These are phyloP conservation scores for Stachybotrys chartarum DNA, from an alignment of 2,329 filamentous ascomycete genomes.

Conservation along the genomic window DNA sequence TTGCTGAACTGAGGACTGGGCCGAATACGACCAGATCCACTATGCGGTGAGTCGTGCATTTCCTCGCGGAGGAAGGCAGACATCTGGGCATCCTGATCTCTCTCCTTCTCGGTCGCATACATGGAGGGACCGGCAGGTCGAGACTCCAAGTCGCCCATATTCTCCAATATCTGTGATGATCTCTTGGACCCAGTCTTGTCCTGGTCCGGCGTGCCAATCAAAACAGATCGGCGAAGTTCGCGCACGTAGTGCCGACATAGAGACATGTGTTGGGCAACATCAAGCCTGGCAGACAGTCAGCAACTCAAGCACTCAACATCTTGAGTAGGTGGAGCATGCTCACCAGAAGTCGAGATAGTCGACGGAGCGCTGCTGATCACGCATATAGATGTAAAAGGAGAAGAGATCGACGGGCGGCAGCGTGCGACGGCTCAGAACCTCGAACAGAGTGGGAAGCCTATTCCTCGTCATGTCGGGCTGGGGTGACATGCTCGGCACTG, in stretches of 20 bases:
- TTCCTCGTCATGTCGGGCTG: constrained; percentile 62
- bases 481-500: constrained; percentile 40
- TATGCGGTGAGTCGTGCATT: constrained; percentile 48
- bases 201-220: constrained; percentile 86
- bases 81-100: constrained; percentile 79
- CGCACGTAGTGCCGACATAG: constrained; percentile 95
- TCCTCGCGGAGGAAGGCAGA: constrained; percentile 80
- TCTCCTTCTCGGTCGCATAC: constrained; percentile 63
- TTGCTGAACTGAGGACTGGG: constrained; percentile 53
- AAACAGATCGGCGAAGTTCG: constrained; percentile 84
- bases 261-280: constrained; percentile 98
- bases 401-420: constrained; percentile 93
- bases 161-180: constrained; percentile 73
- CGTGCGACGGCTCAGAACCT: constrained; percentile 91
- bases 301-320: neutral
- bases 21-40: constrained; percentile 36
- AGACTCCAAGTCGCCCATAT: constrained; percentile 58
- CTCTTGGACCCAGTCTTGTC: constrained; percentile 76
- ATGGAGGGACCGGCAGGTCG: constrained; percentile 53
- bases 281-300: constrained; percentile 60
- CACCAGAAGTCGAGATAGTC: constrained; percentile 99
- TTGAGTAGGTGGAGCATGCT: constrained; percentile 15
- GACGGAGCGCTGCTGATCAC: constrained; percentile 94
- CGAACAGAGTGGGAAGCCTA: constrained; percentile 87
- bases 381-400: constrained; percentile 99